Evolutionary conservation across 176 grass and related monocot genomes (phyloP), one percentile per base, ranked within the genome.

Genomic region (Oryza nivara): DNA sequence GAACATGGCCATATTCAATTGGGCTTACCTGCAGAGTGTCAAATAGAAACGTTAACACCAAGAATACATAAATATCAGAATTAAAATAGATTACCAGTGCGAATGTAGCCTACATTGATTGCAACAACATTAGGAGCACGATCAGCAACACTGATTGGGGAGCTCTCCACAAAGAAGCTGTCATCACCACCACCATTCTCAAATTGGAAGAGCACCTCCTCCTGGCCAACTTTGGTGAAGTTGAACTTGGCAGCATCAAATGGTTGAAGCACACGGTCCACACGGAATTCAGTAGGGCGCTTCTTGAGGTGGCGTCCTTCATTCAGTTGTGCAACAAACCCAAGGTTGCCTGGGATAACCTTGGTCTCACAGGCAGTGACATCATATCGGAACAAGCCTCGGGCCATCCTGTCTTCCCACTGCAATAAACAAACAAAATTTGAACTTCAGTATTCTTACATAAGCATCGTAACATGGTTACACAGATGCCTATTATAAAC

Each of bases 231-330:
- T 81, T 94, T 94, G 41, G 94, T 97, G 83, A 97, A 97, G 81
- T 94, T 97, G 26, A 97, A 97, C 65, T 97, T 97, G n/a, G 82
- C 80, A 77, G 84, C 74, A 67, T 94, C 90, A 84, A 94, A 94
- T 17, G 90, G 92, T 85, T 92, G 94, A 79, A 97, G 94, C 54
- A 94, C 90, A 41, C 84, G 86, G 80, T 99, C 97, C 16, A 99
- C 93, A 11, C 90, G 82, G 68, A 96, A 96, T 82, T 99, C 97
- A 35, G 97, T 94, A 74, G 97, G 89, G 67, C 97, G 88, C 78
- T 99, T 99, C 90, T 99, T 99, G n/a, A 96, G 90, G 84, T 99
- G 93, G 74, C 97, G 91, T 11, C 96, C 97, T 87, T 99, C 97
- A n/a, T 99, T 96, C 35, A 99, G 92, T 71, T 99, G 93, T 16